Evolutionary conservation across 768 basidiomycete species (phyloP), one percentile per base, ranked within the genome.

Genomic region (Lyophyllum atratum): DNA sequence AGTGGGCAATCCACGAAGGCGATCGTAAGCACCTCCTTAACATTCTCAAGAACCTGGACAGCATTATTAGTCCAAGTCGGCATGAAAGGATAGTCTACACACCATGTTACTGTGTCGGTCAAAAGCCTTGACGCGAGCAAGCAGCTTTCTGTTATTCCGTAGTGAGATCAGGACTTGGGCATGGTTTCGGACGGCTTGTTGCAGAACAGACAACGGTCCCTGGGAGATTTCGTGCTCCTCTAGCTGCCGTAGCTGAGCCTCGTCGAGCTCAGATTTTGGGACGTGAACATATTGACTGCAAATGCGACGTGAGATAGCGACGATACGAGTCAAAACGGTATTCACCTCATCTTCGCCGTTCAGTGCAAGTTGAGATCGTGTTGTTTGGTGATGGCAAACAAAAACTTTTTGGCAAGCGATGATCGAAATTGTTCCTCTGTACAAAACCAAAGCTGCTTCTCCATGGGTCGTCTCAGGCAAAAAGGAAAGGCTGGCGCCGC

Each of bases 61-160:
- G 58, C 34, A 63, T 15, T 54, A 46, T 60, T 55, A 61, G 54
- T 52, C 39, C 53, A 54, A n/a, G 48, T 39, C 44, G 47, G 37
- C 26, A 56, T n/a, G 15, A 21, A 19, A 31, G 46, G 15, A 39
- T 51, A 48, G 39, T 22, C 45, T 10, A 74, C 87, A 47, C 63
- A 93, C 96, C 95, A 99, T 98, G 70, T 99, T 99, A 66, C 93
- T 92, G 75, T 99, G 97, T 70, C 97, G 83, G 73, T 99, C 97
- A 70, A 99, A 99, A 0, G 97, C 97, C 74, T 99, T 99, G 54
- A 98, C 95, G 49, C 95, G 85, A 31, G 93, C 92, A 46, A 95
- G 82, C 33, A 99, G 78, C 74, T 99, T 99, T 80, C 96, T 98
- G 83, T 98, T 98, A 79, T 98, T 99, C 66, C 97, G 82, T 55